These are phyloP conservation scores for Hemileia vastatrix DNA, from an alignment of 1,284 basidiomycete genomes.

Conservation along the genomic window DNA sequence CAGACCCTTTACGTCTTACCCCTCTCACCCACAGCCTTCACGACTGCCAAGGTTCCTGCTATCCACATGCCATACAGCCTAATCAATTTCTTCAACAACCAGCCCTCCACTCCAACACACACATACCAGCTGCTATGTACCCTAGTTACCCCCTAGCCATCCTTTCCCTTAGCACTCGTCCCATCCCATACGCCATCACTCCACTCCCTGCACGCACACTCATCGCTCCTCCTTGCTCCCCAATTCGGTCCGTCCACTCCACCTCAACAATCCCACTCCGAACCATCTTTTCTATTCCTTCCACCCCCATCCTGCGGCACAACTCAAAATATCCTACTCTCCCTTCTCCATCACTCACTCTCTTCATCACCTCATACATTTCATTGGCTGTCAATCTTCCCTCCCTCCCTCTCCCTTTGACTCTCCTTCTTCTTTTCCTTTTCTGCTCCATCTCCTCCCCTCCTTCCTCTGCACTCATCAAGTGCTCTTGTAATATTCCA, in stretches of 20 bases:
- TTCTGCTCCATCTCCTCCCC: not conserved
- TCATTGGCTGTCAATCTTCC: not conserved
- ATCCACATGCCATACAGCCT: too few relatives aligned
- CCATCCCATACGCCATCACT: too few relatives aligned
- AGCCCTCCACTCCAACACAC: too few relatives aligned
- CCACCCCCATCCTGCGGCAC: slow-evolving; percentile 2
- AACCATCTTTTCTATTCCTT: not conserved
- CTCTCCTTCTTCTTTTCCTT: not conserved
- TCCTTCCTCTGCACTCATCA: not conserved
- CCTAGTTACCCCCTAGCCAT: too few relatives aligned
- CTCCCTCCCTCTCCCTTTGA: not conserved
- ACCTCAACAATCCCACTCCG: slow-evolving; percentile 2
- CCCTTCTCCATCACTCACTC: not conserved
- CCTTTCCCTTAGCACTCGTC: too few relatives aligned
- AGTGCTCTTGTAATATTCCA: slow-evolving; percentile 13
- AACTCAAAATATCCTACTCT: slow-evolving; percentile 1
- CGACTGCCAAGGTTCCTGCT: too few relatives aligned
- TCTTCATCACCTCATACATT: not conserved
- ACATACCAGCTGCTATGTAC: too few relatives aligned
- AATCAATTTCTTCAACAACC: too few relatives aligned
- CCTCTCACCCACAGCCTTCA: too few relatives aligned
- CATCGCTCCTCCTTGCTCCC: too few relatives aligned
- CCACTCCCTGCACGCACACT: too few relatives aligned
- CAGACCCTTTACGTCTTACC: too few relatives aligned
- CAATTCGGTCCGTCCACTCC: slow-evolving; percentile 2